phyloP scores from a whole-genome alignment of 75 land plant genomes.

The Azolla pinnata region DNA sequence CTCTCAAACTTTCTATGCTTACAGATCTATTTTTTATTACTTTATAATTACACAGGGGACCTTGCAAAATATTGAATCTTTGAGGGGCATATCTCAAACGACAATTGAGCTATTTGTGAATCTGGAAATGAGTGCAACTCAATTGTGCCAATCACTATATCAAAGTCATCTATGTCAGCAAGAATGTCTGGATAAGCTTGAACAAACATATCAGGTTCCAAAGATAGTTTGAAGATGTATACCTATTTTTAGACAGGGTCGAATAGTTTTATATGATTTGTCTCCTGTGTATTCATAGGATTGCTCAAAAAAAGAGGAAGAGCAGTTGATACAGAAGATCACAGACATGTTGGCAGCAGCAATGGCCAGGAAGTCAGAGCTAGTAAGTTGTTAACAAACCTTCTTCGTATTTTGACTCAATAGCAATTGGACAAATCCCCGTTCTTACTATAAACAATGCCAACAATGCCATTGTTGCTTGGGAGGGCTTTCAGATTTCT shows the following conservation, averaged over 20 bases:
- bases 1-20: neutral
- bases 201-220: slow-evolving; percentile 69
- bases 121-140: slow-evolving; percentile 54
- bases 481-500: no score
- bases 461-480: no score
- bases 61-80: slow-evolving; percentile 47
- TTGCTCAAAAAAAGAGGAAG: slow-evolving; percentile 68
- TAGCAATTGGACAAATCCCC: no score
- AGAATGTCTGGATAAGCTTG: slow-evolving; percentile 57
- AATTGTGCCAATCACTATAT: slow-evolving; percentile 40
- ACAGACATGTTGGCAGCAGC: slow-evolving; percentile 69
- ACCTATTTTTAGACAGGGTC: neutral
- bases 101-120: slow-evolving; percentile 48
- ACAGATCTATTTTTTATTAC: neutral
- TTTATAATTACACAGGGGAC: slow-evolving; percentile 40
- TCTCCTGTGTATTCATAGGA: slow-evolving; percentile 23
- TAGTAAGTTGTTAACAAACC: no score
- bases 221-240: neutral
- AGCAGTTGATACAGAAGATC: slow-evolving; percentile 53
- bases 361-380: slow-evolving; percentile 55
- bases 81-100: slow-evolving; percentile 50
- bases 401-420: neutral
- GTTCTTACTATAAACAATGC: no score
- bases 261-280: neutral
- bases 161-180: slow-evolving; percentile 48